phyloP scores from a whole-genome alignment of 225 moss, liverwort and hornwort species.

The Thuidium tamariscinum region DNA sequence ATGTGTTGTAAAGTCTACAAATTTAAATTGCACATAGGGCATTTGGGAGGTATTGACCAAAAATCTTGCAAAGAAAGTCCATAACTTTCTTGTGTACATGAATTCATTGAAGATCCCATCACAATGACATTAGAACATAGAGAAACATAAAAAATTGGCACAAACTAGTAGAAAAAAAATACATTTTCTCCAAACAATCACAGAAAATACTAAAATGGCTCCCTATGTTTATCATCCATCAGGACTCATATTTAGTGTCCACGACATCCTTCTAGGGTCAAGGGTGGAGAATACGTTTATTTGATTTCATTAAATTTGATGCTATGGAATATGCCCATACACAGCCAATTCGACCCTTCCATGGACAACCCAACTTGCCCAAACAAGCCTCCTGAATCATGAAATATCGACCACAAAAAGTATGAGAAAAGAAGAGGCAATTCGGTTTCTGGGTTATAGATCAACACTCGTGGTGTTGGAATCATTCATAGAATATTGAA shows the following conservation, averaged over 20 bases:
- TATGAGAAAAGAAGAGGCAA: not conserved
- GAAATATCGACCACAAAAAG: not conserved
- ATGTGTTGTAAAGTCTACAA: too few relatives aligned
- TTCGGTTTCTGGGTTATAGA: not conserved
- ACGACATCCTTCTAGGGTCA: accelerated
- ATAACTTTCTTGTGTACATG: too few relatives aligned
- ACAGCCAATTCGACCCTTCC: not conserved
- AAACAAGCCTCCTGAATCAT: not conserved
- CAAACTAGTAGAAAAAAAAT: too few relatives aligned
- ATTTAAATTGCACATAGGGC: too few relatives aligned
- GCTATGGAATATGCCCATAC: not conserved
- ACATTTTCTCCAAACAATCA: too few relatives aligned
- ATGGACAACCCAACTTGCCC: not conserved
- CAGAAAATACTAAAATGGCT: too few relatives aligned
- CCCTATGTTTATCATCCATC: not conserved
- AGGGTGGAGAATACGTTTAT: not conserved
- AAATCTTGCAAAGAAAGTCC: too few relatives aligned
- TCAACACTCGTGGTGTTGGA: not conserved
- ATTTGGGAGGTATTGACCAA: too few relatives aligned
- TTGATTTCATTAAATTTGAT: not conserved
- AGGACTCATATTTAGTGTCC: accelerated
- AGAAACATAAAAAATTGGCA: too few relatives aligned
- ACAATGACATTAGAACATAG: too few relatives aligned
- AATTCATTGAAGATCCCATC: too few relatives aligned
- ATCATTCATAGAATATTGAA: not conserved